phyloP scores from a whole-genome alignment of 2,329 filamentous ascomycete species.

The Fusarium concolor region DNA sequence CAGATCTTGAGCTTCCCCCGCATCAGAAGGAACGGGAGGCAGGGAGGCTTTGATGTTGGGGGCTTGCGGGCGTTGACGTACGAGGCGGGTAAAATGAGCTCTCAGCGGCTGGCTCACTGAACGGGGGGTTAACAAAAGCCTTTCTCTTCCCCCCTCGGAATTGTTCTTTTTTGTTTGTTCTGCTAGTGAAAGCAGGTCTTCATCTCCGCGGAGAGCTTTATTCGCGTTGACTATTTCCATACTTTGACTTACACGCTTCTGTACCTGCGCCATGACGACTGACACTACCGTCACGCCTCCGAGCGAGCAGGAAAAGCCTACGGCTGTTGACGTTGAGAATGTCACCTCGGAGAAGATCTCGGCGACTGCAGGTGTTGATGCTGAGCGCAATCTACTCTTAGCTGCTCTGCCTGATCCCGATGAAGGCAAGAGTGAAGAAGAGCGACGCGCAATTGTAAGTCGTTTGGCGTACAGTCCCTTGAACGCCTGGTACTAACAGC shows the following conservation, averaged over 20 bases:
- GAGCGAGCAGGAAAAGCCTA: constrained; percentile 30
- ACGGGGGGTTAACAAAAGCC: constrained; percentile 29
- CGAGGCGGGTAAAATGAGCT: background rate
- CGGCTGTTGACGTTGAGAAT: constrained; percentile 32
- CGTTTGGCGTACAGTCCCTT: constrained; percentile 41
- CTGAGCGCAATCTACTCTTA: constrained; percentile 46
- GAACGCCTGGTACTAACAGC: background rate
- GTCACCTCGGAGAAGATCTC: constrained; percentile 6
- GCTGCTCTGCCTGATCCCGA: constrained; percentile 57
- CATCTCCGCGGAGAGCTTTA: background rate
- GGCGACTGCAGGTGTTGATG: constrained; percentile 28
- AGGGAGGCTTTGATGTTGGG: background rate
- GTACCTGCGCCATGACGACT: constrained; percentile 23
- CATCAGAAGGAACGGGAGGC: constrained; percentile 12
- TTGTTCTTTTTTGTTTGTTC: background rate
- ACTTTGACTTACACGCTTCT: background rate
- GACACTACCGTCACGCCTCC: constrained; percentile 33
- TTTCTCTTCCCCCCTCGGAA: background rate
- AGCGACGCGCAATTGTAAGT: constrained; percentile 68
- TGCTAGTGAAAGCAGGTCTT: background rate
- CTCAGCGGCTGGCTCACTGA: background rate
- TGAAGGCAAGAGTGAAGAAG: constrained; percentile 69
- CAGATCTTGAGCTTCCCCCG: constrained; percentile 31
- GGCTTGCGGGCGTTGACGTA: constrained; percentile 22
- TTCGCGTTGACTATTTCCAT: background rate